Conservation (phyloP, 139 green algal genomes). For the Chlorella ohadii region DNA sequence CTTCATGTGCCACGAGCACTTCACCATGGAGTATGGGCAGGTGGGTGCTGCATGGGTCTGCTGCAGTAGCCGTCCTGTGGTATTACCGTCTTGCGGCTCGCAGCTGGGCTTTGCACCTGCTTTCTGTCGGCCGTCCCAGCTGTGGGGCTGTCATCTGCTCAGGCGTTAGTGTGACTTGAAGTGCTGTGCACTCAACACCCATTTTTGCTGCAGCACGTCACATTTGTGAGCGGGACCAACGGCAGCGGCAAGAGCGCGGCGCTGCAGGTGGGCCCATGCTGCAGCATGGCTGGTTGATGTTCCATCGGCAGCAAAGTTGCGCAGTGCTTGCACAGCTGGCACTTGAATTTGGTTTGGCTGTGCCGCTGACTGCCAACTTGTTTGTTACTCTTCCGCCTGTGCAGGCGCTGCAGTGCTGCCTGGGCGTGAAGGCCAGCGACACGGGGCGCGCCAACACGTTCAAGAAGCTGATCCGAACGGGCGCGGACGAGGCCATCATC, state of each 20-base stretch:
- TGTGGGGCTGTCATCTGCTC: background rate
- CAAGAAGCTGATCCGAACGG: conserved; percentile 40
- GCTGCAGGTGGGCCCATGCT: background rate
- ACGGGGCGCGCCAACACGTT: conserved; percentile 52
- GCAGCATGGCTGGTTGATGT: too few species aligned
- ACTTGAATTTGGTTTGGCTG: too few species aligned
- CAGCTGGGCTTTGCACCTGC: too few species aligned
- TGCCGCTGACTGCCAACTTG: too few species aligned
- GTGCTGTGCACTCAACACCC: too few species aligned
- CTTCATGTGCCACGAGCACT: conserved; percentile 56
- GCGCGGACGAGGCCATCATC: conserved; percentile 41
- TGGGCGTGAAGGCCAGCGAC: conserved; percentile 68
- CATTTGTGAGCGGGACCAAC: conserved; percentile 50
- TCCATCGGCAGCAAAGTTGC: too few species aligned
- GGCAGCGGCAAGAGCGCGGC: conserved; percentile 45
- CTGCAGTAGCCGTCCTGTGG: too few species aligned
- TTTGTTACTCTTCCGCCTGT: too few species aligned
- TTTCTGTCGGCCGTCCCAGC: too few species aligned
- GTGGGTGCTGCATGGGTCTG: background rate
- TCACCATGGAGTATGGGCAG: conserved; percentile 46
- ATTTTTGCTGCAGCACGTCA: conserved; percentile 35
- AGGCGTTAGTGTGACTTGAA: too few species aligned
- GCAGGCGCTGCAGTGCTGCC: conserved; percentile 70
- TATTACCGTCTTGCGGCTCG: too few species aligned
- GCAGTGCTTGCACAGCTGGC: too few species aligned